Conservation (phyloP, 1,284 basidiomycete genomes). For the Coniferiporia sulphurascens region DNA sequence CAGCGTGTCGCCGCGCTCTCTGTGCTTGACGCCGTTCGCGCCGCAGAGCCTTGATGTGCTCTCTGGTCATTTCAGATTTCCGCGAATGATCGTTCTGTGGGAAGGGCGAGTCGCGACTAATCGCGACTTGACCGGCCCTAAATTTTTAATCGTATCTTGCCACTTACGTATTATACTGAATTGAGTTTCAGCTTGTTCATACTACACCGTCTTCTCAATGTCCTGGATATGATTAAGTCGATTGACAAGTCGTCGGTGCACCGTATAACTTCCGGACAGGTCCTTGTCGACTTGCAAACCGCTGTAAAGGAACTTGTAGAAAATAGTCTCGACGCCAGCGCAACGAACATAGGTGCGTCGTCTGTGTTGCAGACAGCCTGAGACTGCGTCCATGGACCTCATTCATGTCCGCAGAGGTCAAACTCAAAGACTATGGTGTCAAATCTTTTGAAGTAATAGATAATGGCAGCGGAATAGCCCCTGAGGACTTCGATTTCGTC, state of each 20-base stretch:
- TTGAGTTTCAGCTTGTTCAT: too few species aligned
- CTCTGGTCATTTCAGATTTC: too few species aligned
- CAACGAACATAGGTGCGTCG: slow-evolving; percentile 77
- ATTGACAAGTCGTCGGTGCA: slow-evolving; percentile 81
- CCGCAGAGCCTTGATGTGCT: too few species aligned
- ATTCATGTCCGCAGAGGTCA: slow-evolving; percentile 60
- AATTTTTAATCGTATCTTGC: too few species aligned
- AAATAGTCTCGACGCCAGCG: slow-evolving; percentile 92
- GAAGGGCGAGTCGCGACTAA: too few species aligned
- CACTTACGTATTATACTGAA: too few species aligned
- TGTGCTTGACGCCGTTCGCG: too few species aligned
- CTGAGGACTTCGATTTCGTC: slow-evolving; percentile 72
- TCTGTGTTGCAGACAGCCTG: background rate
- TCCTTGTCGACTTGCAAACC: slow-evolving; percentile 89
- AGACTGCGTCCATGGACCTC: background rate
- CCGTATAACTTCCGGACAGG: slow-evolving; percentile 89
- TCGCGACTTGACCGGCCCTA: too few species aligned
- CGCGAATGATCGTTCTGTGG: too few species aligned
- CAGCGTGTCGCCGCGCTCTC: too few species aligned
- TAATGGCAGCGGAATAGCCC: slow-evolving; percentile 84
- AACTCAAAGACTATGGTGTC: slow-evolving; percentile 86
- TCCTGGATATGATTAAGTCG: slow-evolving; percentile 36
- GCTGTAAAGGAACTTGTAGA: slow-evolving; percentile 97
- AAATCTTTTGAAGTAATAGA: slow-evolving; percentile 89
- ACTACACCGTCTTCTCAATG: background rate